Conservation (phyloP, 2,329 filamentous ascomycete species). For the Hymenoscyphus repandus region DNA sequence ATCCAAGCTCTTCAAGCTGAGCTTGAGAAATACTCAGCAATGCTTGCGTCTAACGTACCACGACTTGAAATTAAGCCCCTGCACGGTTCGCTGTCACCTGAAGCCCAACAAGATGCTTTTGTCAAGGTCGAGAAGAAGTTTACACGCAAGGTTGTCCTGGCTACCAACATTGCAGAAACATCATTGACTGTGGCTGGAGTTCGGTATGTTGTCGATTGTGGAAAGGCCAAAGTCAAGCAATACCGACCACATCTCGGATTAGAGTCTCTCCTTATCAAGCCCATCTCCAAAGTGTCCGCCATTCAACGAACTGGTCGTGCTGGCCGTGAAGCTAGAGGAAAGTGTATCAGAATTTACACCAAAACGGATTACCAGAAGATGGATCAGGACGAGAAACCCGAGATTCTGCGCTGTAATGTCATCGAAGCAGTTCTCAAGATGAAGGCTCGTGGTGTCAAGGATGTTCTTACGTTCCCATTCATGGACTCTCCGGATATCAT, state of each 20-base stretch:
- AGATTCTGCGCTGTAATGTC: conserved; percentile 87
- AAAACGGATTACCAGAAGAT: conserved; percentile 67
- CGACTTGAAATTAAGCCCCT: conserved; percentile 70
- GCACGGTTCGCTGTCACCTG: conserved; percentile 84
- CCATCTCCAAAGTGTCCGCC: conserved; percentile 89
- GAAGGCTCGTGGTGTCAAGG: conserved; percentile 82
- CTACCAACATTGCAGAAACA: conserved; percentile 98
- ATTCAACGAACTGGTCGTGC: conserved; percentile 89
- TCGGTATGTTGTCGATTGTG: conserved; percentile 84
- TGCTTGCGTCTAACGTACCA: conserved; percentile 69
- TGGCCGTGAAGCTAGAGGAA: conserved; percentile 84
- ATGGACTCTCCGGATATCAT: conserved; percentile 76
- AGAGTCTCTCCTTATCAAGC: conserved; percentile 83
- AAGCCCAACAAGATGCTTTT: conserved; percentile 83
- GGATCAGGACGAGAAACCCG: conserved; percentile 71
- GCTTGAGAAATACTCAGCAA: conserved; percentile 72
- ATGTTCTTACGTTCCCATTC: conserved; percentile 78
- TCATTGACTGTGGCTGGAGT: conserved; percentile 95
- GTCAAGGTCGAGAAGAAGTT: conserved; percentile 62
- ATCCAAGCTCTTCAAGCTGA: conserved; percentile 78
- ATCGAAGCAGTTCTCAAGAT: conserved; percentile 83
- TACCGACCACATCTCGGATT: conserved; percentile 80
- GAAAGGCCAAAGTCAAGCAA: conserved; percentile 91
- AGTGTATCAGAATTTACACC: conserved; percentile 87
- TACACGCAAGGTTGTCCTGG: conserved; percentile 83